Base-by-base conservation (phyloP, 805 yeast species). In the Metschnikowia aberdeeniae region DNA sequence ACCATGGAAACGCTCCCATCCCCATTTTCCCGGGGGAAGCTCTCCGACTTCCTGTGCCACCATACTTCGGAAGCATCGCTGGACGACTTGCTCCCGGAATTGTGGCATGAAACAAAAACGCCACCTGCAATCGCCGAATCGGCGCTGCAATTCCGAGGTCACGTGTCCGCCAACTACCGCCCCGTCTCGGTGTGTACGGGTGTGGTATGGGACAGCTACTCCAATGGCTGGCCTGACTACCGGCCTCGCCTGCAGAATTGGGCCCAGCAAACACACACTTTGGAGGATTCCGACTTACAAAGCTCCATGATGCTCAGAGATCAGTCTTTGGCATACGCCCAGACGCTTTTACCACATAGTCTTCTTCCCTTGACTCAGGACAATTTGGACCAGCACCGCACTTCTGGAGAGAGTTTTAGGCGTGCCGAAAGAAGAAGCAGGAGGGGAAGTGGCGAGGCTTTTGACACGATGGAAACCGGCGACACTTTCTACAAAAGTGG, bases 331-430 rank as follows among this genome's bases (percentile, higher is more conserved):
- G 59, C 55, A 30, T 56, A 57, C 39, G 57, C 57, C 10, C 58
- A 52, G 44, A 49, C 56, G 24, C 52, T 57, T 10, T 53, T 62
- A 34, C 64, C 66, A 24, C 54, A 58, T 44, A 51, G 53, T 19
- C 52, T 59, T 32, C 57, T 58, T 13, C 60, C 59, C 5, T 54
- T 70, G 43, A 67, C 75, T 6, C 75, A 70, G 47, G 72, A 67
- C 45, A 67, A 73, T 47, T 54, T 71, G 39, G 53, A 56, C 30
- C 33, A 31, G 22, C 30, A 39, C 35, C 42, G 31, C 12, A 31
- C 22, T 22, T 22, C 26, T 3, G 26, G 26, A 7, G 26, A 22
- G 26, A 6, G 6, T 22, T 22, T 22, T 3, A 22, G 8, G 26
- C 26, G 26, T 5, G 26, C 26, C 6, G 26, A 22, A 3, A 22